phyloP scores from a whole-genome alignment of 495 filamentous ascomycete genomes.

The Durotheca rogersii region DNA sequence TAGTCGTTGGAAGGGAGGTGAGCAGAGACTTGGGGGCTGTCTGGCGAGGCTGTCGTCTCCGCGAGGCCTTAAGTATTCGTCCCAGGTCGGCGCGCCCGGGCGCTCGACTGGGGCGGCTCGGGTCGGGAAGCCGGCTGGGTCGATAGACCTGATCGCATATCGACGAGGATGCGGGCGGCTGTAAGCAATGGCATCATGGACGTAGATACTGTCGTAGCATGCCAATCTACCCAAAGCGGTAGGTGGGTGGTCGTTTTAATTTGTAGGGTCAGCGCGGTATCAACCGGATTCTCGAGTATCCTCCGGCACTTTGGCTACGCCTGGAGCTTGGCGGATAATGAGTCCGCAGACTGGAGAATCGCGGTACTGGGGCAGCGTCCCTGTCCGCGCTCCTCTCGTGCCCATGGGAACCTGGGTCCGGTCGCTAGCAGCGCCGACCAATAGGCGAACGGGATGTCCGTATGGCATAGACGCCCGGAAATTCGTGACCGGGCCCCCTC shows the following conservation, averaged over 20 bases:
- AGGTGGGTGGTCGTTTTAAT: slow-evolving; percentile 27
- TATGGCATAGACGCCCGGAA: slow-evolving; percentile 16
- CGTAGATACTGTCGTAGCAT: slow-evolving; percentile 34
- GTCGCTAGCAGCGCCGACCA: too few relatives aligned
- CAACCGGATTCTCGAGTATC: slow-evolving; percentile 20
- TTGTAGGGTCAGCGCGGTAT: slow-evolving; percentile 23
- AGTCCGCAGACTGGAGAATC: slow-evolving; percentile 11
- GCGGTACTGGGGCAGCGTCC: slow-evolving; percentile 9
- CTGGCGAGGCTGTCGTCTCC: background rate
- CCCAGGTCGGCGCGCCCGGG: background rate
- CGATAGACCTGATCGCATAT: slow-evolving; percentile 17
- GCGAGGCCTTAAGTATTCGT: slow-evolving; percentile 23
- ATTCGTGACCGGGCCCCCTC: slow-evolving; percentile 11
- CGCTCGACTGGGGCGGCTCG: slow-evolving; percentile 18
- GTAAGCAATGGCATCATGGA: slow-evolving; percentile 29
- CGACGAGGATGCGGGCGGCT: slow-evolving; percentile 16
- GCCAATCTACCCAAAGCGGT: slow-evolving; percentile 30
- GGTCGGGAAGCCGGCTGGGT: slow-evolving; percentile 19
- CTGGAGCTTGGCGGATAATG: slow-evolving; percentile 24
- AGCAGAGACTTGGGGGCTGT: background rate
- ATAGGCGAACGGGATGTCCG: slow-evolving; percentile 5
- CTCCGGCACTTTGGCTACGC: slow-evolving; percentile 26
- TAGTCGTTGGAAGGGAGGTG: slow-evolving; percentile 2
- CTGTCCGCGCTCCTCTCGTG: slow-evolving; percentile 19
- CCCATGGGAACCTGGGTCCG: too few relatives aligned